A percentile compares a stretch with the other conserved stretches of the same genome.
phyloP scores from a whole-genome alignment of 805 yeast genomes.

The Debaryomyces castellii region DNA sequence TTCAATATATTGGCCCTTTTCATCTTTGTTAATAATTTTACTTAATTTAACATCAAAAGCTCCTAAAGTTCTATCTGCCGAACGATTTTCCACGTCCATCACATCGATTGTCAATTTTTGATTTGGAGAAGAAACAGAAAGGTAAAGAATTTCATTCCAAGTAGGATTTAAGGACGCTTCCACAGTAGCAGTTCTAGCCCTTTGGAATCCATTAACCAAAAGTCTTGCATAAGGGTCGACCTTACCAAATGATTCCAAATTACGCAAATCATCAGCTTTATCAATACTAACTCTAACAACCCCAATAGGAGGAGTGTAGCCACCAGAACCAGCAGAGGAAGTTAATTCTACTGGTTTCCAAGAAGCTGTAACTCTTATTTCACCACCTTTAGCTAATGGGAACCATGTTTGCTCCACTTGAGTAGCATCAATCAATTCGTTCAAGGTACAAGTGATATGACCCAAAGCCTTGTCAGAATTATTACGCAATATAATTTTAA shows the following conservation, averaged over 20 bases:
- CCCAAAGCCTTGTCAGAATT: constrained; percentile 58
- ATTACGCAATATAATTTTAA: constrained; percentile 66
- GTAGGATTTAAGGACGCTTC: constrained; percentile 74
- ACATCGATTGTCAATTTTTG: constrained; percentile 84
- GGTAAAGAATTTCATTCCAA: constrained; percentile 81
- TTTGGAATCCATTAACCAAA: constrained; percentile 70
- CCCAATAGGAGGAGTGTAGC: constrained; percentile 94
- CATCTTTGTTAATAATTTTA: constrained; percentile 69
- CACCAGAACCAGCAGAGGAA: constrained; percentile 68
- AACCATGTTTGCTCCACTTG: constrained; percentile 80
- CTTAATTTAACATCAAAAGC: constrained; percentile 67
- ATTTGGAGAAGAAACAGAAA: constrained; percentile 78
- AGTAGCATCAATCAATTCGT: constrained; percentile 72
- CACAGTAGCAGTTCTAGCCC: constrained; percentile 71
- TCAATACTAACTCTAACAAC: constrained; percentile 72
- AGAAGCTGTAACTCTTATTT: constrained; percentile 60
- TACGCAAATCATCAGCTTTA: constrained; percentile 72
- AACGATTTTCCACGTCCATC: constrained; percentile 81
- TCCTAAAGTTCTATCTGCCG: constrained; percentile 88
- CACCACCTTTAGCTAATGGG: constrained; percentile 72
- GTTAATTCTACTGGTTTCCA: constrained; percentile 87
- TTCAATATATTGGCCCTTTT: constrained; percentile 59
- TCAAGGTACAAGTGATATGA: constrained; percentile 55
- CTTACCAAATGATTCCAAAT: constrained; percentile 85
- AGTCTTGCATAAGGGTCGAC: constrained; percentile 90